phyloP scores from a whole-genome alignment of 1,284 basidiomycete species.

The Xanthoconium separans region DNA sequence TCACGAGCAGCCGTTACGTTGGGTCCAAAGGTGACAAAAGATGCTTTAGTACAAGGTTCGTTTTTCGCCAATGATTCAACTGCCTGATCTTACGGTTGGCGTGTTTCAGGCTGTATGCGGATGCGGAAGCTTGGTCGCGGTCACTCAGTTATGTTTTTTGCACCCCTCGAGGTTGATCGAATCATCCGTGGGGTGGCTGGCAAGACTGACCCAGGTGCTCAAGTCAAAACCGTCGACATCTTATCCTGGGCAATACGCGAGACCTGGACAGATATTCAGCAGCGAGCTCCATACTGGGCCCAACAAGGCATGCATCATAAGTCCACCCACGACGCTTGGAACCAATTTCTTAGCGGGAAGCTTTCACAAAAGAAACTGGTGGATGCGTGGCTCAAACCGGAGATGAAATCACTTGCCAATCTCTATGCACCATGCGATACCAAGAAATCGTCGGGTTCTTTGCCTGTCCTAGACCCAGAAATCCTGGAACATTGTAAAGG shows the following conservation, averaged over 20 bases:
- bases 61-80: not conserved
- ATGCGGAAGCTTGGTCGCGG: conserved; percentile 3
- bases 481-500: not conserved
- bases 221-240: not conserved
- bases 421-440: not conserved
- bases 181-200: not conserved
- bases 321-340: not conserved
- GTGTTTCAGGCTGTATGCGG: conserved; percentile 1
- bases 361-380: not conserved
- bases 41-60: not conserved
- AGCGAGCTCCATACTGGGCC: not conserved
- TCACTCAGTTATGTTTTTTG: not conserved
- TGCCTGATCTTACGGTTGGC: not conserved
- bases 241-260: not conserved
- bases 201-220: not conserved
- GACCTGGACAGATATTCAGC: not conserved
- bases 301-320: not conserved
- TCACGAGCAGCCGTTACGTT: not conserved
- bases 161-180: not conserved
- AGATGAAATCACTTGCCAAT: not conserved
- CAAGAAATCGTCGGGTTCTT: too few relatives aligned
- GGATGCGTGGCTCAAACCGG: not conserved
- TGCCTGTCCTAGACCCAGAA: not conserved
- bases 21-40: not conserved
- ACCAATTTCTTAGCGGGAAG: not conserved